Evolutionary conservation across 2,329 filamentous ascomycete species (phyloP), one percentile per base, ranked within the genome.

Genomic region (Diaporthe helianthi): DNA sequence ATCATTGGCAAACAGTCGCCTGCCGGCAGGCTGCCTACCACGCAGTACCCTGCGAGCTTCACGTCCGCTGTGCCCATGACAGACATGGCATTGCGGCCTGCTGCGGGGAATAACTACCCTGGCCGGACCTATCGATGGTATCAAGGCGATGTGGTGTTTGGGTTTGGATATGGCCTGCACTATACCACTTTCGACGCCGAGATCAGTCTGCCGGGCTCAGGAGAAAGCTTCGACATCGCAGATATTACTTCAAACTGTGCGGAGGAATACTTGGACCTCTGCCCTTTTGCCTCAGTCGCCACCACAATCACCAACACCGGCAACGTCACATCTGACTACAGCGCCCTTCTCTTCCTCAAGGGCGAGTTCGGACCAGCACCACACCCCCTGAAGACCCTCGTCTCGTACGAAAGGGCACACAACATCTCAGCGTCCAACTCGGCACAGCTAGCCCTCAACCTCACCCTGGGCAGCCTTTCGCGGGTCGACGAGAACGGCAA

Each of bases 41-140:
- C 87, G 1, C 82, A 87, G 74, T 89, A 89, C 72, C 86, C 86
- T 0, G 79, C 83, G 0, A 76, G 77, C 24, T 89, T 88, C 73
- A 80, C 83, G 3, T 75, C 82, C 17, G 76, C 84, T 51, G 81
- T 87, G 3, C 81, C 82, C 0, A 85, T 86, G 79, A 86, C 84
- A 1, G 81, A 89, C 71, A 89, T 89, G 86, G 79, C 79, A 3
- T 78, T 90, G 31, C 82, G 85, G 2, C 84, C 68, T 73, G 75
- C 26, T 10, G 53, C 67, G 1, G 75, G 75, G 1, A 83, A 80
- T 4, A 10, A 51, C 7, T 71, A 53, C 52, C 85, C 86, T 0
- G 86, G 87, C 19, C 79, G 86, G 8, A 90, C 87, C 0, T 89
- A 90, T 73, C 84, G 82, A 72, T 90, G 86, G 86, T 89, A 86